Evolutionary conservation across 1,284 basidiomycete species (phyloP).

Genomic region (Somion occarium): DNA sequence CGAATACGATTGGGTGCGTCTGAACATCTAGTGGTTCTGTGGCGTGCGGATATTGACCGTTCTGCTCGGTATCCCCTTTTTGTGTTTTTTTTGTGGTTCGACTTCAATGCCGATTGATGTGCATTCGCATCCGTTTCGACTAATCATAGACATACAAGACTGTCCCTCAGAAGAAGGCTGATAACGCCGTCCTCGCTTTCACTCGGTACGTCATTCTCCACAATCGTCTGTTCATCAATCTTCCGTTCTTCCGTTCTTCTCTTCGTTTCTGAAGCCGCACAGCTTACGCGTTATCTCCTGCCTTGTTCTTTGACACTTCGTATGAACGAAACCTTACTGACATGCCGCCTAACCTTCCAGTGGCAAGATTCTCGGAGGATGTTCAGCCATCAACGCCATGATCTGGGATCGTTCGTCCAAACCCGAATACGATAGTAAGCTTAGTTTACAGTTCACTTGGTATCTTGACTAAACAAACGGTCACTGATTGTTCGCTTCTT

Average conservation of each 20-base stretch:
- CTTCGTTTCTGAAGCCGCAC: too few relatives aligned
- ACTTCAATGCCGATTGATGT: too few relatives aligned
- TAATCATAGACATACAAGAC: constrained; percentile 28
- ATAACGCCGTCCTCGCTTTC: constrained; percentile 35
- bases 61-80: too few relatives aligned
- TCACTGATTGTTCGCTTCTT: background rate
- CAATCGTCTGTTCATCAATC: background rate
- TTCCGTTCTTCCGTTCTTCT: background rate
- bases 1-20: background rate
- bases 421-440: constrained; percentile 53
- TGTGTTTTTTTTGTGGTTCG: too few relatives aligned
- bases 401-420: constrained; percentile 55
- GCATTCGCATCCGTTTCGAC: background rate
- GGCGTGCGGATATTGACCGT: constrained; percentile 14
- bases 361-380: constrained; percentile 74
- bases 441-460: constrained; percentile 33
- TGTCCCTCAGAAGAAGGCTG: constrained; percentile 18
- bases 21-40: constrained; percentile 6
- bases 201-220: constrained; percentile 27
- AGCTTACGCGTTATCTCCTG: too few relatives aligned
- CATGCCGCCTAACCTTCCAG: constrained; percentile 20
- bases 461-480: constrained; percentile 2
- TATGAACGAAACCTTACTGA: background rate
- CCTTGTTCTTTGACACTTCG: too few relatives aligned
- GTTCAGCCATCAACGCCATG: constrained; percentile 67